Base-by-base conservation (phyloP, 2,329 filamentous ascomycete species). In the Scopulariopsis brevicaulis region DNA sequence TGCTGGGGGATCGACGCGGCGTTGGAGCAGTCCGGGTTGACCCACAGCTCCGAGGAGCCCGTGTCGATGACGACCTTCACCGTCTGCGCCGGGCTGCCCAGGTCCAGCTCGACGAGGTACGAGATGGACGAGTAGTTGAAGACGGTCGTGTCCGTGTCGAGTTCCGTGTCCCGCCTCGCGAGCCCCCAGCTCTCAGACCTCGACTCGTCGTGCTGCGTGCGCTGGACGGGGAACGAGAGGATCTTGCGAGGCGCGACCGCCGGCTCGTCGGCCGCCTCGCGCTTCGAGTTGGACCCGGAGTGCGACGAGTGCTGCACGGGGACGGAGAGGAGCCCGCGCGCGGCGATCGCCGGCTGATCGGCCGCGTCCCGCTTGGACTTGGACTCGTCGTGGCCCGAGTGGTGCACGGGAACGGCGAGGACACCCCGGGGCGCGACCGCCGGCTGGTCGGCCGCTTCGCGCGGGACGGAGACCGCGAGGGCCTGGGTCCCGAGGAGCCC, bases 21-120 rank as follows among this genome's bases (percentile, higher is more conserved):
- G 18, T 52, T 56, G 53, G 18, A 24, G 62, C 73, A 75, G 8
- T 68, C 64, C 7, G 73, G 73, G 58, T 75, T 73, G 43, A 75
- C 70, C 73, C 73, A 75, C 5, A 74, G 66, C 62, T 75, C 72
- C 10, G 67, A 65, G 4, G 73, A 74, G 18, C 72, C 72, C 0
- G 73, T 75, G 59, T 75, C 73, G 54, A 75, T 68, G 60, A 71
- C 68, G 60, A 75, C 70, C 37, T 65, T 70, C 52, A 75, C 69
- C 4, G 62, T 58, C 58, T 74, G 71, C 5, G 66, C 65, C 4
- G 73, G 73, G 0, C 68, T 72, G 10, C 73, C 73, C 40, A 75
- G 63, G 14, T 61, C 59, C 22, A 75, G 59, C 18, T 73, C 68
- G 53, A 74, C 71, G 46, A 68, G 71, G 64, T 75, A 73, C 58